phyloP scores from a whole-genome alignment of 2,329 filamentous ascomycete genomes.

The Colletotrichum trifolii region DNA sequence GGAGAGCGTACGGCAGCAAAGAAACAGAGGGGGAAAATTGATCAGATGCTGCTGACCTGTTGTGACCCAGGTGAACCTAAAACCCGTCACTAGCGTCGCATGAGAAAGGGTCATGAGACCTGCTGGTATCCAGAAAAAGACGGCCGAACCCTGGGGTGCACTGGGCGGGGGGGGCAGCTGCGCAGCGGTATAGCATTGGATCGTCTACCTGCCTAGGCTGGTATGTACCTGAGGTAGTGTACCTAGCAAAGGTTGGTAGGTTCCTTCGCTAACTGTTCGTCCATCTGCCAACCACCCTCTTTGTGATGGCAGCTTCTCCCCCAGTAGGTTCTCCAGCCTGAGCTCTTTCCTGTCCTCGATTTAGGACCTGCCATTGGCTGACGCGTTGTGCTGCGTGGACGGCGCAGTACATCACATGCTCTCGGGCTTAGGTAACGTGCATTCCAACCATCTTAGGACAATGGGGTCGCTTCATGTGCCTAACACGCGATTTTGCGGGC shows the following conservation, averaged over 20 bases:
- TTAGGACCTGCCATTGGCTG: conserved; percentile 28
- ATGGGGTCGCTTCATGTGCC: background rate
- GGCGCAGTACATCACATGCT: conserved; percentile 30
- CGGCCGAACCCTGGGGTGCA: conserved; percentile 29
- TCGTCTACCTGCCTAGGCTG: too few relatives aligned
- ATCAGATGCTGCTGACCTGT: conserved; percentile 37
- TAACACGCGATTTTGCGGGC: conserved; percentile 15
- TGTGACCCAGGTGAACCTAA: conserved; percentile 38
- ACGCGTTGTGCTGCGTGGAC: conserved; percentile 6
- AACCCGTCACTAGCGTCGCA: conserved; percentile 38
- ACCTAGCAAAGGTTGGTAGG: background rate
- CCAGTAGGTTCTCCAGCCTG: conserved; percentile 8
- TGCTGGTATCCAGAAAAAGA: conserved; percentile 37
- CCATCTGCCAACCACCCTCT: conserved; percentile 11
- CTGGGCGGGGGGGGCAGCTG: conserved; percentile 22
- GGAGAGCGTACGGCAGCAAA: background rate
- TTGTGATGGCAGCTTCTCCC: conserved; percentile 1
- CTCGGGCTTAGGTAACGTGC: conserved; percentile 20
- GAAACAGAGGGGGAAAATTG: conserved; percentile 13
- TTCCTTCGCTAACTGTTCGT: conserved; percentile 28
- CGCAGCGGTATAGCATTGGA: background rate
- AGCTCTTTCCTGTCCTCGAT: conserved; percentile 15
- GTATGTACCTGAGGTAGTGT: too few relatives aligned
- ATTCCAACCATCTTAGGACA: background rate
- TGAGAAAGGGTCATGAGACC: conserved; percentile 38